These are phyloP conservation scores for Trichoderma sp. DNA, from an alignment of 2,329 filamentous ascomycete genomes.

Conservation along the genomic window DNA sequence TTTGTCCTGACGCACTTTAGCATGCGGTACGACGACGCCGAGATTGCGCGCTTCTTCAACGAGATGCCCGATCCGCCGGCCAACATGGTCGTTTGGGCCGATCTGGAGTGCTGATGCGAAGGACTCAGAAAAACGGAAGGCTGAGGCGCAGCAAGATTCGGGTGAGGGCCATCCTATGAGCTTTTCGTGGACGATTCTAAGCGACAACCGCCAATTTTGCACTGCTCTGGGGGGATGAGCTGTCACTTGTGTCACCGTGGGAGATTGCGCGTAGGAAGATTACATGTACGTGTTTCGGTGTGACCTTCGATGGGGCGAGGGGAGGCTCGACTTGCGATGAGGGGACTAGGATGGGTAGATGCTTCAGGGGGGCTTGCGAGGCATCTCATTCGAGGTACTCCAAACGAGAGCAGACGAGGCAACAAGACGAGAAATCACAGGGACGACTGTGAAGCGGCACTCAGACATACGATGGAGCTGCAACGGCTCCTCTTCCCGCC, in stretches of 20 bases:
- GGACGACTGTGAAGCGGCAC: background rate
- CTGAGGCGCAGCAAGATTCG: no score
- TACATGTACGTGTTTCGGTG: conserved; percentile 8
- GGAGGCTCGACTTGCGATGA: background rate
- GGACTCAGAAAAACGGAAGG: no score
- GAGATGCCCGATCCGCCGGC: conserved; percentile 43
- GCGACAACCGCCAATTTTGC: conserved; percentile 13
- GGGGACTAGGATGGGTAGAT: background rate
- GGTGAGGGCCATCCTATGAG: no score
- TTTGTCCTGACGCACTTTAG: conserved; percentile 55
- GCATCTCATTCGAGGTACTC: background rate
- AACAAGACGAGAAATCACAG: background rate
- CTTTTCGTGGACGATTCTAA: background rate
- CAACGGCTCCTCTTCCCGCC: background rate
- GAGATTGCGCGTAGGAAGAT: background rate
- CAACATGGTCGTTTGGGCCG: conserved; percentile 53
- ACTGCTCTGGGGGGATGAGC: conserved; percentile 6
- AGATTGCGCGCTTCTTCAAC: conserved; percentile 47
- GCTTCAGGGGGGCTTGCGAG: background rate
- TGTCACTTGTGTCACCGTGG: conserved; percentile 15
- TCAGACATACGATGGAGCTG: background rate
- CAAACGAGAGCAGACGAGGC: background rate
- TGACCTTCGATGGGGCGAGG: background rate
- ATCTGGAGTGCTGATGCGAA: conserved; percentile 39
- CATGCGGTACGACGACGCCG: conserved; percentile 47